Evolutionary conservation across 345 rosid species (phyloP), one percentile per base, ranked within the genome.

Genomic region (Brassica cretica): DNA sequence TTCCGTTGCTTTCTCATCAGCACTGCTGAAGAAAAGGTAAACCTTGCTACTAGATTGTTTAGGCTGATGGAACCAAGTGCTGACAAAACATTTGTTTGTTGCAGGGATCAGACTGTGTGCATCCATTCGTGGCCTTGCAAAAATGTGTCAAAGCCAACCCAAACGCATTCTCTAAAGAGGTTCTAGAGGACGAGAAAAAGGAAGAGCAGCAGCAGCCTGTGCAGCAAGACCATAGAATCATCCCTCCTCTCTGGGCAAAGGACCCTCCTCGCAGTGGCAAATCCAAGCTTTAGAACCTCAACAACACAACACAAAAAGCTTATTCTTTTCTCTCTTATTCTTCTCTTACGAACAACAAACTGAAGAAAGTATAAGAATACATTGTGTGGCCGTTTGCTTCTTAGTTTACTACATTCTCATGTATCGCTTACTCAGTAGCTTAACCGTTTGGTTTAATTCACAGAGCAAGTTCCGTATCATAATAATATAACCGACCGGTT

Each of bases 1-100:
- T 94, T 94, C 76, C 85, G 85, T 49, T 94, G 98, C 83, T 94
- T 88, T 80, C 83, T 94, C 83, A 92, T 88, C 80, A 94, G 98
- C 78, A 87, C 93, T 14, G 82, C 91, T 0, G 95, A 89, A 68
- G 97, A 88, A 82, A 89, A 94, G 98, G 98, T 88, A 39, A 89
- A 72, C 18, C 7, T 27, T 27, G 30, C 30, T 27, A 27, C 2
- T 41, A 8, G 14, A 68, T 51, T 56, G 66, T 53, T 49, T 63
- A 63, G 62, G 9, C 51, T 63, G 41, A 9, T 35, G 41, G 8
- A 33, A 33, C 37, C 37, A 3, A 70, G 55, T 71, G 29, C 24
- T 63, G 21, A 27, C 56, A 27, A 37, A 5, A 24, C 29, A n/a
- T 53, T 58, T 62, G 55, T 69, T 69, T 53, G 46, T 74, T 72